These are phyloP conservation scores for Bidens hawaiensis DNA, from an alignment of 140 eudicot species.

Conservation along the genomic window DNA sequence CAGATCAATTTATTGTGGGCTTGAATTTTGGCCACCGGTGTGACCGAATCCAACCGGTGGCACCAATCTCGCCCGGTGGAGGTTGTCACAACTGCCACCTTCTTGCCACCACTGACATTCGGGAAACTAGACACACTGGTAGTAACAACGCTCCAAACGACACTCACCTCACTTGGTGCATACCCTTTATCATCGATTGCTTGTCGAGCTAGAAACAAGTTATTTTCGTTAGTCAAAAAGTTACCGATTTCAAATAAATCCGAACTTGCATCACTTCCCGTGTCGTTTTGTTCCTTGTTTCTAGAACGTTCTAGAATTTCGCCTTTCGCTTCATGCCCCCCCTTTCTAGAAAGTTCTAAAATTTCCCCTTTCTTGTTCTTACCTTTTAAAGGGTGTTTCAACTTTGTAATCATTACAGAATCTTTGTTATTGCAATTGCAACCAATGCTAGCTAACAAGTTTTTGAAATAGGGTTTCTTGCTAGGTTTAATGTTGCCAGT, in stretches of 20 bases:
- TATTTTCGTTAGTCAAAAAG: slow-evolving; percentile 46
- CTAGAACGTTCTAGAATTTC: slow-evolving; percentile 25
- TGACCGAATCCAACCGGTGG: slow-evolving; percentile 28
- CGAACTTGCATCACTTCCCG: slow-evolving; percentile 79
- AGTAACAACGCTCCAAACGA: slow-evolving; percentile 83
- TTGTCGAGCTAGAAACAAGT: slow-evolving; percentile 32
- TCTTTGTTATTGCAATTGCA: slow-evolving; percentile 53
- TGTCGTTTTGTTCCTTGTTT: slow-evolving; percentile 35
- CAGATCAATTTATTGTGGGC: slow-evolving; percentile 34
- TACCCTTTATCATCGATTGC: slow-evolving; percentile 37
- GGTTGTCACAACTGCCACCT: slow-evolving; percentile 3
- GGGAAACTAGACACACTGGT: slow-evolving; percentile 58
- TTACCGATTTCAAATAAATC: slow-evolving; percentile 85
- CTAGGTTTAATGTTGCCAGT: slow-evolving; percentile 14
- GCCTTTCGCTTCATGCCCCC: not conserved
- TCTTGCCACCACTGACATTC: not conserved
- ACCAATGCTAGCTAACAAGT: slow-evolving; percentile 49
- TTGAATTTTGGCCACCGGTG: slow-evolving; percentile 49
- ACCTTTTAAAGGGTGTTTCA: slow-evolving; percentile 1
- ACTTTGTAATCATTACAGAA: slow-evolving; percentile 33
- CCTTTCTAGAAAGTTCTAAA: too few relatives aligned
- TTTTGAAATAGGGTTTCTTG: slow-evolving; percentile 35
- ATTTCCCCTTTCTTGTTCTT: too few relatives aligned
- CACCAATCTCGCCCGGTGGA: slow-evolving; percentile 21
- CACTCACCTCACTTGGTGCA: slow-evolving; percentile 86